Evolutionary conservation across 192 early-diverging fungal genomes (phyloP).

Genomic region (Backusella westeae): DNA sequence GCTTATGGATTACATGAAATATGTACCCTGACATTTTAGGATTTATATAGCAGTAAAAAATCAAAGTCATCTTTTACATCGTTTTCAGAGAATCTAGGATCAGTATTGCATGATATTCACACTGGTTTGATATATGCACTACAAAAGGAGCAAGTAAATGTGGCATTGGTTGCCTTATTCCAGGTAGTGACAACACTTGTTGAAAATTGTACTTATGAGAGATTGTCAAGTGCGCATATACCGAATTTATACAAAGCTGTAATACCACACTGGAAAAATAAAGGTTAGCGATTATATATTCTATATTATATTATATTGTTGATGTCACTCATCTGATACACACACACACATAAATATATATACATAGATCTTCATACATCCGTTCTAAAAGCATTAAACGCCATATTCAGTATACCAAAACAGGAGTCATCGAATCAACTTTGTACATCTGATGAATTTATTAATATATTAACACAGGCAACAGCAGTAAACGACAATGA

Average conservation of each 20-base stretch:
- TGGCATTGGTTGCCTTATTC: slow-evolving; percentile 28
- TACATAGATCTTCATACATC: neutral
- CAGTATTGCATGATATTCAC: slow-evolving; percentile 39
- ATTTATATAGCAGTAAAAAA: slow-evolving; percentile 1
- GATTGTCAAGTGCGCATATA: slow-evolving; percentile 34
- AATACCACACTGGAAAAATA: neutral
- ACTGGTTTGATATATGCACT: slow-evolving; percentile 31
- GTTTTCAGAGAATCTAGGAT: slow-evolving; percentile 40
- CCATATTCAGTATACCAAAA: slow-evolving; percentile 5
- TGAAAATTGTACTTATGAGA: slow-evolving; percentile 38
- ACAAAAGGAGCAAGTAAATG: slow-evolving; percentile 14
- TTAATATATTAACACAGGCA: neutral
- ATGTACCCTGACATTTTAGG: neutral
- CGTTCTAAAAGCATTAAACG: slow-evolving; percentile 6
- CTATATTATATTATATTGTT: neutral
- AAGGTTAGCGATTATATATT: neutral
- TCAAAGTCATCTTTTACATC: slow-evolving; percentile 48
- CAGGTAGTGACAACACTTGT: slow-evolving; percentile 31
- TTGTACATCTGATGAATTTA: neutral
- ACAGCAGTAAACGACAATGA: neutral
- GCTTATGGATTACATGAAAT: neutral
- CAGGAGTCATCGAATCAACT: neutral
- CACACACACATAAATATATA: neutral
- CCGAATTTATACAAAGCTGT: slow-evolving; percentile 27
- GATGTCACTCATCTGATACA: neutral